Evolutionary conservation across 768 basidiomycete genomes (phyloP), one percentile per base, ranked within the genome.

Genomic region (Amanita inopinata): DNA sequence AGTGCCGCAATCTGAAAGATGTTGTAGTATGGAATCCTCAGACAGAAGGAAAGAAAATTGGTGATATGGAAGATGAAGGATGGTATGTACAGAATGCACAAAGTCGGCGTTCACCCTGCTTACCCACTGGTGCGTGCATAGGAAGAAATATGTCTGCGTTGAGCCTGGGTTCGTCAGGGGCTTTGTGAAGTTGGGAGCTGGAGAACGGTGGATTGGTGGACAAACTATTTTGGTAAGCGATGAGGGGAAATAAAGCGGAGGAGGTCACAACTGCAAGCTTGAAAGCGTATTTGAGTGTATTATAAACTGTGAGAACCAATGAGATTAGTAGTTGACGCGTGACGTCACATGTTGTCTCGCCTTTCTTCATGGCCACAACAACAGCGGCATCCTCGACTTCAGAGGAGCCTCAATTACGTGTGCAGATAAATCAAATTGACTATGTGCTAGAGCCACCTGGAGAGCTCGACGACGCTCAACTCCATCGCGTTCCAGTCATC

Each of bases 21-120:
- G 75, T 91, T 5, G 90, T 92, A n/a, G 65, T 94, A 30, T 98
- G 96, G 94, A 98, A 99, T 64, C 94, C 96, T 5, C 78, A 78
- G 52, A 68, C 65, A 23, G 76, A 71, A 46, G 90, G 90, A 0
- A 64, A 66, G 17, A 81, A 76, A 53, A 83, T 98, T 6, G 77
- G 60, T 9, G 94, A 99, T 56, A 90, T 99, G 89, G 89, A 97
- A 55, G 70, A 73, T 4, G 72, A 73, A 0, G 94, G 93, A 57
- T 93, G 88, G 88, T 91, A 56, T 76, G 60, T 40, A 17, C 18
- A 31, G 17, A 39, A 18, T 32, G 20, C 25, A 15, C 20, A 31
- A 15, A 22, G 2, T 9, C 40, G 23, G n/a, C 34, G 38, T 22
- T 23, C 38, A 25, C 19, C 32, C 34, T 15, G 12, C 40, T n/a